Evolutionary conservation across 768 basidiomycete genomes (phyloP).

Genomic region (Kwoniella sp.): DNA sequence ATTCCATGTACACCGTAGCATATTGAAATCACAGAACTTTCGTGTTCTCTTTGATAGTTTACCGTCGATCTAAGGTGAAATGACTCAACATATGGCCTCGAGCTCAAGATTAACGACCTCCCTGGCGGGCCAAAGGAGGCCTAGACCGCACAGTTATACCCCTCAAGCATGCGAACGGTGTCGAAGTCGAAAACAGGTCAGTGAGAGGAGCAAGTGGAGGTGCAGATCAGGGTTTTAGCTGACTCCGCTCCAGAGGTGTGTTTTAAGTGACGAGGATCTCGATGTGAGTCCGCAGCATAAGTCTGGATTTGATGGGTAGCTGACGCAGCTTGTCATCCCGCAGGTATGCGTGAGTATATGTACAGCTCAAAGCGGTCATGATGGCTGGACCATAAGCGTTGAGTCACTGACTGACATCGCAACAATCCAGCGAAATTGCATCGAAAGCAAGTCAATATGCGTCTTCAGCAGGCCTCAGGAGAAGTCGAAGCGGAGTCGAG

Average conservation of each 20-base stretch:
- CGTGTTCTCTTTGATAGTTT: not conserved
- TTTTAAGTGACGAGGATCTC: conserved; percentile 5
- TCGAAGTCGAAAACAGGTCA: conserved; percentile 26
- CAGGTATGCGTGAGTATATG: conserved; percentile 12
- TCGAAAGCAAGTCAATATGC: conserved; percentile 21
- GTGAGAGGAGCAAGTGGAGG: not conserved
- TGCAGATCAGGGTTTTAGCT: not conserved
- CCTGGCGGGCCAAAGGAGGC: conserved; percentile 17
- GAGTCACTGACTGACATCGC: too few species aligned
- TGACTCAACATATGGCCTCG: not conserved
- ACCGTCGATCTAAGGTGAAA: not conserved
- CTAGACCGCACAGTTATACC: conserved; percentile 24
- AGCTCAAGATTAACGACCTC: not conserved
- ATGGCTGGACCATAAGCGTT: too few species aligned
- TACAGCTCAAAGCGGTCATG: too few species aligned
- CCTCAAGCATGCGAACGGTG: conserved; percentile 30
- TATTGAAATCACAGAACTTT: too few species aligned
- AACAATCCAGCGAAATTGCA: conserved; percentile 14
- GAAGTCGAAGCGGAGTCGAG: conserved; percentile 17
- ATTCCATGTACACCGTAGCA: not conserved
- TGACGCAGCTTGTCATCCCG: not conserved
- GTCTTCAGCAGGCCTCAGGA: conserved; percentile 10
- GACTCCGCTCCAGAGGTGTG: conserved; percentile 6
- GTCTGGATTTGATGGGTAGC: not conserved
- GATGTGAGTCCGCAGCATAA: conserved; percentile 7